Evolutionary conservation across 176 grass and related monocot species (phyloP).

Genomic region (Cenchrus fungigraminus): DNA sequence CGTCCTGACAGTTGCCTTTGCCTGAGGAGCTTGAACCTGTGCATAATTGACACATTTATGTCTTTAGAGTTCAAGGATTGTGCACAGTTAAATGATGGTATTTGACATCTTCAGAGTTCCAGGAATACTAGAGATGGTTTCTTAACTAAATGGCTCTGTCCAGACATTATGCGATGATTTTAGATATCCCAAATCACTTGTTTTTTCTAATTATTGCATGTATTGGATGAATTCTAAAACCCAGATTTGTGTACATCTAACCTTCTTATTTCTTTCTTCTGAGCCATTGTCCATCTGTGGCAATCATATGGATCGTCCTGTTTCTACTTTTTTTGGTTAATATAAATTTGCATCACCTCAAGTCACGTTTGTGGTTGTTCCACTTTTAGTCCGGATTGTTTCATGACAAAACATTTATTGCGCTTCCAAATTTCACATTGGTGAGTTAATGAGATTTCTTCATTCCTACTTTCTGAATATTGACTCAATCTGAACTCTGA

Average conservation of each 20-base stretch:
- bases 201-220: neutral
- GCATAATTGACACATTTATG: too few species aligned
- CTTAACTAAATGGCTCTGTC: neutral
- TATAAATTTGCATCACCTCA: too few species aligned
- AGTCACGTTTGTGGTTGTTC: too few species aligned
- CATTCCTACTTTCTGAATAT: neutral
- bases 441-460: neutral
- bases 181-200: neutral
- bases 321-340: too few species aligned
- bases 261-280: too few species aligned
- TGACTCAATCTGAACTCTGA: neutral
- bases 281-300: too few species aligned
- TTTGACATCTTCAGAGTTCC: neutral
- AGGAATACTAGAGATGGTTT: neutral
- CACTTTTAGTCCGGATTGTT: too few species aligned
- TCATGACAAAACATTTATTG: too few species aligned
- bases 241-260: too few species aligned
- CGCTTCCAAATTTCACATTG: too few species aligned
- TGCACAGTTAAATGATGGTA: neutral
- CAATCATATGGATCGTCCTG: too few species aligned
- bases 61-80: too few species aligned
- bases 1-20: neutral
- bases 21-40: neutral
- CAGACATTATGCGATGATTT: neutral
- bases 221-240: neutral